Conservation (phyloP, 1,284 basidiomycete species). For the Singerocomus inundabilis region DNA sequence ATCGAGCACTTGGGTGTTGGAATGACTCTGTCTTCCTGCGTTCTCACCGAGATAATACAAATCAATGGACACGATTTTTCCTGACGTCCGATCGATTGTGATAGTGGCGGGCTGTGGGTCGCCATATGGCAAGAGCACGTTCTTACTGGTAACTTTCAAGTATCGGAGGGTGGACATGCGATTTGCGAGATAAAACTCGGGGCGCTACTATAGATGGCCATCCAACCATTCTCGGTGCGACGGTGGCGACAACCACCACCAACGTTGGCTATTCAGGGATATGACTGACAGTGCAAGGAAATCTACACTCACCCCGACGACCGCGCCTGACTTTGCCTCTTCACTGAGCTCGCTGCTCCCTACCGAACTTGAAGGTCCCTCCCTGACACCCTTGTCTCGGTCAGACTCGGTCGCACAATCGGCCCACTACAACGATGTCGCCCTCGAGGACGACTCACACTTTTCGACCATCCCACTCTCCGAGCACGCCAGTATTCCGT, state of each 20-base stretch:
- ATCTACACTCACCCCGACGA: slow-evolving; percentile 9
- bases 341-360: slow-evolving; percentile 44
- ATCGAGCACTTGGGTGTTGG: slow-evolving; percentile 53
- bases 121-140: slow-evolving; percentile 58
- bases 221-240: not conserved
- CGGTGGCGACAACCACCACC: slow-evolving; percentile 7
- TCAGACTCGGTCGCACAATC: slow-evolving; percentile 50
- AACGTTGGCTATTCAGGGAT: not conserved
- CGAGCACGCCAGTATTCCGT: slow-evolving; percentile 32
- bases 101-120: slow-evolving; percentile 68
- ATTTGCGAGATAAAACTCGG: slow-evolving; percentile 1
- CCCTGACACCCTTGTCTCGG: slow-evolving; percentile 20
- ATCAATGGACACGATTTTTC: slow-evolving; percentile 65
- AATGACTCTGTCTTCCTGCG: slow-evolving; percentile 33
- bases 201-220: not conserved
- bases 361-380: slow-evolving; percentile 34
- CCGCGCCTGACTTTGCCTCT: slow-evolving; percentile 16
- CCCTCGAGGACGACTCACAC: slow-evolving; percentile 55
- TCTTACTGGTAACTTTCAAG: slow-evolving; percentile 43
- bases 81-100: slow-evolving; percentile 57
- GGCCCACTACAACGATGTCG: slow-evolving; percentile 61
- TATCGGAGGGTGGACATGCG: slow-evolving; percentile 20
- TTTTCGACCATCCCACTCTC: slow-evolving; percentile 56
- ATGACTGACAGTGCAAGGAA: slow-evolving; percentile 21
- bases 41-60: slow-evolving; percentile 31